Conservation (phyloP, 192 early-diverging fungal species). For the Coemansia sp. region DNA sequence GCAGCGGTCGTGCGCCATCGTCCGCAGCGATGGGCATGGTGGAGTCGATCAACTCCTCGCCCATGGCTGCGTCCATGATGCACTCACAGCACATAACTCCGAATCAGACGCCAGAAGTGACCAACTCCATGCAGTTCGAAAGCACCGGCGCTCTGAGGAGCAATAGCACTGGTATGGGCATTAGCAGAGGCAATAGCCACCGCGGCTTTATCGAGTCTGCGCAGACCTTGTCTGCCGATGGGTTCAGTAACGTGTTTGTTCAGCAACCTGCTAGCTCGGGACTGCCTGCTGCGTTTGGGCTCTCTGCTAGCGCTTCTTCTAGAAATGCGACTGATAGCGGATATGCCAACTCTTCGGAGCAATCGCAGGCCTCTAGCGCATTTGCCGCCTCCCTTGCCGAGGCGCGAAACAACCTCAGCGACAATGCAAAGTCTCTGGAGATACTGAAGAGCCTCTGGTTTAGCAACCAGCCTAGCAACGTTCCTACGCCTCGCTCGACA, state of each 20-base stretch:
- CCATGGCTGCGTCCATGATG: conserved; percentile 25
- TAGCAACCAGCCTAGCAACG: conserved; percentile 16
- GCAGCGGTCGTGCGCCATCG: conserved; percentile 4
- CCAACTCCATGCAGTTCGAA: conserved; percentile 12
- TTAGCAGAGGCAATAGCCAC: background rate
- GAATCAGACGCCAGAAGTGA: conserved; percentile 25
- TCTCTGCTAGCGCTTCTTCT: background rate
- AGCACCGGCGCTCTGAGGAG: background rate
- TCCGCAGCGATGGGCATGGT: conserved; percentile 9
- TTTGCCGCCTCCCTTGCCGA: conserved; percentile 11
- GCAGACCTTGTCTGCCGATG: background rate
- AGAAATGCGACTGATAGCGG: background rate
- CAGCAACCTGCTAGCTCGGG: background rate
- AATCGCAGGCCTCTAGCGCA: conserved; percentile 1
- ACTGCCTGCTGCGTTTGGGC: background rate
- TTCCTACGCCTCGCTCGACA: conserved; percentile 36
- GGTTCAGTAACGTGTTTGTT: background rate
- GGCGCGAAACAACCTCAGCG: conserved; percentile 13
- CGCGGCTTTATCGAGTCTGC: background rate
- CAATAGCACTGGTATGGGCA: no score
- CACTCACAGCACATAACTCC: conserved; percentile 25
- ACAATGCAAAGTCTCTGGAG: conserved; percentile 8
- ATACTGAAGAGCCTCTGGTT: conserved; percentile 27
- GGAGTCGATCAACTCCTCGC: conserved; percentile 34
- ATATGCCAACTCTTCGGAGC: background rate